Base-by-base conservation (phyloP, 805 yeast species). In the Candida taoyuanica region DNA sequence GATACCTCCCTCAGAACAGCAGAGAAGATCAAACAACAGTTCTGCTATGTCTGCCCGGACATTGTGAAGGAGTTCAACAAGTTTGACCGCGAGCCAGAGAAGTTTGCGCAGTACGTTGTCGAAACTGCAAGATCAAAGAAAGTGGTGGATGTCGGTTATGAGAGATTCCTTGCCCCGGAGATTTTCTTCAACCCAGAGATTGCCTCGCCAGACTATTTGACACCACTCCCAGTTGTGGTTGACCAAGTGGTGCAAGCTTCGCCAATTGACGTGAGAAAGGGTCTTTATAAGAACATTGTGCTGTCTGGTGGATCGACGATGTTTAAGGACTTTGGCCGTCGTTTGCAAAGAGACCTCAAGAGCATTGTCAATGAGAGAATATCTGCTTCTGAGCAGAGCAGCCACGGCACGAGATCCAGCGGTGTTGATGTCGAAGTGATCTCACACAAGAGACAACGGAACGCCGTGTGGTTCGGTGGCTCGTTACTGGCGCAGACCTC, bases 401-500 rank as follows among this genome's bases (percentile, higher is more conserved):
- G 88, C 53, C 37, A 33, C 28, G 44, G 49, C 36, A 80, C 78
- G 13, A 84, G 78, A 59, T 81, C 94, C 18, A 83, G 94, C 21
- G 99, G 99, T 61, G 94, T 93, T 36, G 95, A 88, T 40, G 99
- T 93, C 40, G 94, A 86, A 66, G 99, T 93, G 45, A 89, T 93
- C 49, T 79, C 95, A 20, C 99, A 93, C 68, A 88, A 91, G 70
- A 85, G 93, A 66, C 99, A 93, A 70, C 78, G 96, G 62, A 87
- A 93, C 58, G 99, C 99, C 3, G 99, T 93, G 42, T 93, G 99
- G 99, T 93, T 91, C 60, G 99, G 99, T 53, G 99, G 99, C 50
- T 85, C 95, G 16, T 69, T 93, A 51, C 73, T 93, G 59, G 98
- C 99, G 1, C 98, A 91, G 68, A 93, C 99, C 9, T 80, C 95